Evolutionary conservation across 306 rosid species (phyloP), one percentile per base, ranked within the genome.

Genomic region (Casuarina cunninghamiana): DNA sequence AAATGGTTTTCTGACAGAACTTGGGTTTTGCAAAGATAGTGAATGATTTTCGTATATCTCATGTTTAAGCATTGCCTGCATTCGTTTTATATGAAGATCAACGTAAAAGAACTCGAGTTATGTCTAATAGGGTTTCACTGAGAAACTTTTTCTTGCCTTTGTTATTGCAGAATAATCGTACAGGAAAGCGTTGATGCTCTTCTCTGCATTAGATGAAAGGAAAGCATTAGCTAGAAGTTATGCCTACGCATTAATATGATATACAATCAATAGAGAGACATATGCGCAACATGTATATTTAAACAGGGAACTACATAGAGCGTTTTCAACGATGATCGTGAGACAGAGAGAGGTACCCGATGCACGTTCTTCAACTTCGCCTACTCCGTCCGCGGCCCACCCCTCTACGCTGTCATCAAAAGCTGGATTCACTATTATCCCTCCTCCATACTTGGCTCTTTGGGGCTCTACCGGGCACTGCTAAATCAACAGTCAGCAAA

Each of bases 351-450:
- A 26, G 32, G 32, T 26, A 26, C 32, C 32, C 1, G 32, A 26
- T 26, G 32, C 32, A 32, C 88, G 53, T 79, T 81, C 87, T 75
- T 83, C 83, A 4, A 91, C 78, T n/a, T 78, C 61, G 60, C 88
- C 97, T 12, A 80, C 77, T 78, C 97, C 94, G 79, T 81, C 79
- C 3, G 77, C 81, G 53, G 45, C 77, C 97, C 98, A 91, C n/a
- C 93, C 89, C 19, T 87, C 77, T 61, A 75, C 75, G 72, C 81
- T 81, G 46, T 89, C 42, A 15, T 88, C 88, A 78, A 91, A 88
- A 71, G 80, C 90, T 77, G 98, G 92, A 57, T 93, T 93, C 15
- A 83, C 86, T 74, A 93, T 85, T 45, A 91, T 78, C 51, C 98
- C 98, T 43, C 98, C 98, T 77, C 90, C 91, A 81, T 91, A 83